Percentiles rank a stretch among this genome's conserved stretches.
phyloP scores from a whole-genome alignment of 257 asterid species.

The Gardenia jasminoides region DNA sequence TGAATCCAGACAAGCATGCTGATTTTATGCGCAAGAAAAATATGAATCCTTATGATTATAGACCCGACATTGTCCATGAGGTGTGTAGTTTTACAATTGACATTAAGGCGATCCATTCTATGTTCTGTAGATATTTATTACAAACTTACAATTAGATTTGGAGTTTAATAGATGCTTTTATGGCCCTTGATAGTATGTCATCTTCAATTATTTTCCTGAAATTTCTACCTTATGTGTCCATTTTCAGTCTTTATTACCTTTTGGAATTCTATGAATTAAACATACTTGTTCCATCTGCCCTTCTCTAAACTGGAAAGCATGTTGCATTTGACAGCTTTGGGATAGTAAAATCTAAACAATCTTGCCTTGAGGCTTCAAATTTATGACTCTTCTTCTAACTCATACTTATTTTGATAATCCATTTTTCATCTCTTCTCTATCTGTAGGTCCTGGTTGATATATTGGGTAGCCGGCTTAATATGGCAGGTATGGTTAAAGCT shows the following conservation, averaged over 20 bases:
- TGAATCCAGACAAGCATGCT: constrained; percentile 19
- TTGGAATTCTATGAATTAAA: too few species aligned
- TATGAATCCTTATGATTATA: constrained; percentile 8
- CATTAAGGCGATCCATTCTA: too few species aligned
- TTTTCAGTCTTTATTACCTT: too few species aligned
- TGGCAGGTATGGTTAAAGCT: constrained; percentile 2
- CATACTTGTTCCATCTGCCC: too few species aligned
- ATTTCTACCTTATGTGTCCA: too few species aligned
- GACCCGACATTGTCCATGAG: constrained; percentile 21
- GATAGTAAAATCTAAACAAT: neutral
- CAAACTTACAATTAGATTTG: too few species aligned
- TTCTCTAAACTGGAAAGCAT: too few species aligned
- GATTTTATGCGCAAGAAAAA: constrained; percentile 3
- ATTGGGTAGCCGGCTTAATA: constrained; percentile 1
- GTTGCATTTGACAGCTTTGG: neutral
- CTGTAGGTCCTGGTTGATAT: neutral
- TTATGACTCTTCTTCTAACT: neutral
- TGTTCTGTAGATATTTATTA: too few species aligned
- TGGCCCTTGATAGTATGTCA: too few species aligned
- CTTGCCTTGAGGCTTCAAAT: neutral
- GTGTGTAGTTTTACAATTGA: neutral
- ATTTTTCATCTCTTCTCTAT: neutral
- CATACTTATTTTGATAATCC: neutral
- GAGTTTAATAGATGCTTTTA: too few species aligned
- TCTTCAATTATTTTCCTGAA: too few species aligned